These are phyloP conservation scores for Dictyostelium capitatum DNA, from an alignment of 78 protist genomes.

Conservation along the genomic window DNA sequence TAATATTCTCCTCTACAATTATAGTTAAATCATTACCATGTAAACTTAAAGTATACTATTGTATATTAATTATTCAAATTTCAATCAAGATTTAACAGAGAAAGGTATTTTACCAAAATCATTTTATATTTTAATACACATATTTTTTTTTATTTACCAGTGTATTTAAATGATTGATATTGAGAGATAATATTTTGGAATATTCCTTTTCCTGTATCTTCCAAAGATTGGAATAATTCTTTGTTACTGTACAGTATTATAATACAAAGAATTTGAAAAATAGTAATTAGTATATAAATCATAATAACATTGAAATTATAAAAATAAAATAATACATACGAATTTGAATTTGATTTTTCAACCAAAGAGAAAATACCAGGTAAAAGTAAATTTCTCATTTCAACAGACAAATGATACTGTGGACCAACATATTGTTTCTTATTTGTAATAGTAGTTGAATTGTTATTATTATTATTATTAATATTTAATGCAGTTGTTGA, in stretches of 20 bases:
- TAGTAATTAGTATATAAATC: background rate
- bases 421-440: constrained; percentile 15
- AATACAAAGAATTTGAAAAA: too few species aligned
- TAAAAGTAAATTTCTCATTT: constrained; percentile 36
- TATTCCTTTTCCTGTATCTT: constrained; percentile 30
- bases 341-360: background rate
- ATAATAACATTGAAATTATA: background rate
- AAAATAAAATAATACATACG: background rate
- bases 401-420: constrained; percentile 2
- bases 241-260: constrained; percentile 6
- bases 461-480: background rate
- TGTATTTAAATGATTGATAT: constrained; percentile 35
- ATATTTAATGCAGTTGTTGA: constrained; percentile 5
- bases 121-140: too few species aligned
- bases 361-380: constrained; percentile 61
- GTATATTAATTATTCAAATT: too few species aligned
- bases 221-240: constrained; percentile 12
- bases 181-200: constrained; percentile 37
- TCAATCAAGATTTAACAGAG: too few species aligned
- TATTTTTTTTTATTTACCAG: constrained; percentile 37
- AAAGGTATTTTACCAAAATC: too few species aligned
- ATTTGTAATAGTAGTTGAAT: background rate
- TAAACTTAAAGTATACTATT: too few species aligned
- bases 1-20: too few species aligned
- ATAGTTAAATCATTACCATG: too few species aligned